Evolutionary conservation across 306 rosid species (phyloP).

Genomic region (Malus domestica): DNA sequence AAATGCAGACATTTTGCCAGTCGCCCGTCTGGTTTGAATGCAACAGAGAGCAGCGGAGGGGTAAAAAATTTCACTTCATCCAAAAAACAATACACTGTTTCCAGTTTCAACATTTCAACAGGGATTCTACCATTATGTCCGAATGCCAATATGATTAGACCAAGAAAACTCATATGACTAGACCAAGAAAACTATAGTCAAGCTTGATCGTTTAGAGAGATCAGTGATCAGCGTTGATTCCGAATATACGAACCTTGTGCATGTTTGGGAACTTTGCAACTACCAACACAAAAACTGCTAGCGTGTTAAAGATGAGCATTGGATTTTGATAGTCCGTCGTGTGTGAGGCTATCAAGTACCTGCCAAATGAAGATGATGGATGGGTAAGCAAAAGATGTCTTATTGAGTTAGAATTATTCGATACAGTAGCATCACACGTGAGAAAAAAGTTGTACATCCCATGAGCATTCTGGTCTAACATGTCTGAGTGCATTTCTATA

Average conservation of each 20-base stretch:
- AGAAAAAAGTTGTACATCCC: neutral
- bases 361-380: constrained; percentile 6
- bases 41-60: neutral
- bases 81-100: constrained; percentile 8
- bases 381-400: neutral
- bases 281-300: constrained; percentile 37
- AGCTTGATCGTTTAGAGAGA: neutral
- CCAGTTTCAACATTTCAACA: constrained; percentile 21
- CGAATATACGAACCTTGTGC: constrained; percentile 45
- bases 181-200: constrained; percentile 7
- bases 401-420: neutral
- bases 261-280: constrained; percentile 43
- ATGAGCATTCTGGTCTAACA: neutral
- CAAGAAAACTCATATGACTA: constrained; percentile 3
- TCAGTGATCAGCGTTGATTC: constrained; percentile 36
- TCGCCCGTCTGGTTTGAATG: neutral
- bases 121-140: constrained; percentile 13
- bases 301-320: constrained; percentile 32
- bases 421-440: neutral
- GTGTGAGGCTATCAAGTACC: constrained; percentile 42
- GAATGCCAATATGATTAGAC: constrained; percentile 9
- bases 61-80: constrained; percentile 2
- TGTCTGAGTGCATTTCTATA: neutral
- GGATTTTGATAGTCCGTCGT: constrained; percentile 38
- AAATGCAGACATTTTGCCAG: neutral